These are phyloP conservation scores for Dactylellina cionopaga DNA, from an alignment of 2,329 filamentous ascomycete species.

Conservation along the genomic window DNA sequence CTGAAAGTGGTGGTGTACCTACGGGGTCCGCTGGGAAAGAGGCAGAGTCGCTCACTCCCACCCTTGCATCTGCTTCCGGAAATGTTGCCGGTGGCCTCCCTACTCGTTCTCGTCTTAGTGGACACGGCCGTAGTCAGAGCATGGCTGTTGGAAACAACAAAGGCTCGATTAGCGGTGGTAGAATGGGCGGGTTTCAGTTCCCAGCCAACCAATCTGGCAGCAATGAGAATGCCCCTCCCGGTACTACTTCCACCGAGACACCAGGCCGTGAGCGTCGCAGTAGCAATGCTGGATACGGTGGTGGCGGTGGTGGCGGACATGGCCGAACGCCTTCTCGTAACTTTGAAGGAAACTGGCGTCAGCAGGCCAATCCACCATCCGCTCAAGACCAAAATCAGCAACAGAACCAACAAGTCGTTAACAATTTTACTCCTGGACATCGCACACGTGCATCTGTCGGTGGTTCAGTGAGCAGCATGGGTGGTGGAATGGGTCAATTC, in stretches of 20 bases:
- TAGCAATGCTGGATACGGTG: conserved; percentile 66
- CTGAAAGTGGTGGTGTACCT: conserved; percentile 57
- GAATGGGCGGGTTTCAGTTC: conserved; percentile 75
- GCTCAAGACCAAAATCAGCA: conserved; percentile 60
- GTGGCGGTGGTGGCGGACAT: conserved; percentile 67
- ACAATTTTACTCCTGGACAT: conserved; percentile 91
- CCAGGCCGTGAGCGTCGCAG: conserved; percentile 79
- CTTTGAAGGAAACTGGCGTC: conserved; percentile 98
- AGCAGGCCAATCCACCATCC: conserved; percentile 66
- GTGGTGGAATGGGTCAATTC: conserved; percentile 82
- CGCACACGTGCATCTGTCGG: conserved; percentile 84
- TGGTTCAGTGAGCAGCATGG: conserved; percentile 83
- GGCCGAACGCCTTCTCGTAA: conserved; percentile 86
- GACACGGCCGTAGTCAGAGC: conserved; percentile 84
- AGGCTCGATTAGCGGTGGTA: conserved; percentile 69
- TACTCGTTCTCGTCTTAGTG: conserved; percentile 69
- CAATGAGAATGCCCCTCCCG: conserved; percentile 65
- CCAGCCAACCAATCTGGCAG: conserved; percentile 66
- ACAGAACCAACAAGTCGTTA: conserved; percentile 66
- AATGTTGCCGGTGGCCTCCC: conserved; percentile 53
- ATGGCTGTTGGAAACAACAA: conserved; percentile 73
- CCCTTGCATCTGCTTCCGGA: conserved; percentile 44
- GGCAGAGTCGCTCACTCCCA: conserved; percentile 15
- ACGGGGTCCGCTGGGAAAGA: conserved; percentile 54
- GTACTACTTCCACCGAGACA: conserved; percentile 57